Base-by-base conservation (phyloP, 805 yeast species). In the Metschnikowia lunata region DNA sequence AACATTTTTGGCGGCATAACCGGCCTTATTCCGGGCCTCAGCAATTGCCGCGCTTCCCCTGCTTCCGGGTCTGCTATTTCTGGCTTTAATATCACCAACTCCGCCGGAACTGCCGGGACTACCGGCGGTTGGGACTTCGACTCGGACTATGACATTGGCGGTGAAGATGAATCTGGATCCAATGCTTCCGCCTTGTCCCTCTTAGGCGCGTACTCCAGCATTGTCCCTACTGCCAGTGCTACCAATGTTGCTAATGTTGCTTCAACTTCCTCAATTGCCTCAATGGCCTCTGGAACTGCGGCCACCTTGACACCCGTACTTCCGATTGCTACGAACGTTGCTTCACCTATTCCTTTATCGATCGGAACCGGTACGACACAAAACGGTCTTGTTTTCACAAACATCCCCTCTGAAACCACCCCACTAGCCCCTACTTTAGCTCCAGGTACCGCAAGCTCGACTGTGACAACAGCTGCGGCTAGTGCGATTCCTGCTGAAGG, bases 401-500 rank as follows among this genome's bases (percentile, higher is more conserved):
- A 4, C 6, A 29, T 3, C 6, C 6, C 31, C 31, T 4, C 31
- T 29, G 31, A 3, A 10, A 29, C 31, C 31, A 10, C 31, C 6
- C 11, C 31, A 11, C 4, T 29, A 10, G 6, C 31, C 31, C 5
- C n/a, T 14, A 31, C 34, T 31, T 10, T 29, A 10, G 31, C 31
- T 4, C 3, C 31, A 6, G 31, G 31, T 10, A 6, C 31, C n/a
- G 15, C 34, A 3, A 6, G 15, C 2, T 8, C 28, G 10, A 34
- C 36, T 10, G 11, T 27, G 3, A 15, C 36, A 13, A 34, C 27
- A n/a, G 26, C 27, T 8, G 30, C 38, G 23, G 26, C 46, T 29
- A 26, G 43, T 8, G 36, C 50, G 8, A 34, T 45, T 36, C 15
- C 47, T 8, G 12, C 52, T 37, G 52, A 57, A 2, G 37, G 45